Evolutionary conservation across 1,284 basidiomycete genomes (phyloP).

Genomic region (Cutaneotrichosporon cyanovorans): DNA sequence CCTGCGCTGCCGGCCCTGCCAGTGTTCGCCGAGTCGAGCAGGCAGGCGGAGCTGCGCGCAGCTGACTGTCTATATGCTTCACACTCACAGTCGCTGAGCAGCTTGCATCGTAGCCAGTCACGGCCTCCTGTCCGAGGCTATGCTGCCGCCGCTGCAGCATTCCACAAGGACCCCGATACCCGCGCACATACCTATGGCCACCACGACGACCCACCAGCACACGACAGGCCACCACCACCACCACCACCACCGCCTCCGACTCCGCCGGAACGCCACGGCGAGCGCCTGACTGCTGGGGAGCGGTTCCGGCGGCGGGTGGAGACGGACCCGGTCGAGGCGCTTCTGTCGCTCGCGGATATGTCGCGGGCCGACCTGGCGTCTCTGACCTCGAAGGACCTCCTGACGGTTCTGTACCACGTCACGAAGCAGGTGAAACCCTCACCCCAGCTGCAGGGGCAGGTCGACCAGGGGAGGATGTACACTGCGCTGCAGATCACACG

Average conservation of each 20-base stretch:
- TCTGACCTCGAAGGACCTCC: constrained; percentile 10
- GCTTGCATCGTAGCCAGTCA: not conserved
- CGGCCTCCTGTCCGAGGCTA: not conserved
- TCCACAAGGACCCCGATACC: not conserved
- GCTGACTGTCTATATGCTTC: no score
- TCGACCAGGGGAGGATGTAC: not conserved
- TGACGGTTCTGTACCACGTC: constrained; percentile 7
- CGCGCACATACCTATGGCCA: not conserved
- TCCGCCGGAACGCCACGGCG: not conserved
- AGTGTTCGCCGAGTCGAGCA: constrained; percentile 29
- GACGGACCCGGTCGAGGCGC: constrained; percentile 7
- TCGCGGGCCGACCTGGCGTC: not conserved
- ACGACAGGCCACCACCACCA: not conserved
- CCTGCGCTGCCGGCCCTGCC: constrained; percentile 3
- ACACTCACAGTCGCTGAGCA: no score
- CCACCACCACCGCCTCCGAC: not conserved
- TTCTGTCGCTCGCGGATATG: constrained; percentile 4
- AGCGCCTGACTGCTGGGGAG: constrained; percentile 9
- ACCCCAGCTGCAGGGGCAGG: not conserved
- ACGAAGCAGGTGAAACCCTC: not conserved
- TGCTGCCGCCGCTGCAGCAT: not conserved
- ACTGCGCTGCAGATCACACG: constrained; percentile 3
- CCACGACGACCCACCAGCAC: not conserved
- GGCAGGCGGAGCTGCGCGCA: constrained; percentile 21
- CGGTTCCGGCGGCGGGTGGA: constrained; percentile 7